phyloP scores from a whole-genome alignment of 495 filamentous ascomycete species.

The Platismatia glauca region DNA sequence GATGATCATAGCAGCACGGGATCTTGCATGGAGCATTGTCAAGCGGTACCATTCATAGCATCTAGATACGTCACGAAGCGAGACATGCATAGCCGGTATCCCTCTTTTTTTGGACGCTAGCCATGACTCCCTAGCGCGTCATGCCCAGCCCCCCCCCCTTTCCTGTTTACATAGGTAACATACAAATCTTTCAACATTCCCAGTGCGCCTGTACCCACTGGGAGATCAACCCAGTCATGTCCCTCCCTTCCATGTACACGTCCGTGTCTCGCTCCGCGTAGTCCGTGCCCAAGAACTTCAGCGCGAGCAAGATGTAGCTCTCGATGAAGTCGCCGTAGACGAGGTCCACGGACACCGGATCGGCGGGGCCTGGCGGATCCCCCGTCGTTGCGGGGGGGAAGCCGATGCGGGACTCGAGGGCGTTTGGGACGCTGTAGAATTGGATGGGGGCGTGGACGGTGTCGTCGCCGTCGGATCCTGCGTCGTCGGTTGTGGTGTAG shows the following conservation, averaged over 20 bases:
- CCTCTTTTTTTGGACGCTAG: not conserved
- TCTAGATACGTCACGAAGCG: not conserved
- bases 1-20: not conserved
- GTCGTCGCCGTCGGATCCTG: constrained; percentile 82
- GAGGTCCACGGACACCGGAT: constrained; percentile 67
- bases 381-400: constrained; percentile 32
- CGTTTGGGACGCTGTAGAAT: constrained; percentile 74
- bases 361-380: not conserved
- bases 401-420: constrained; percentile 56
- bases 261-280: constrained; percentile 52
- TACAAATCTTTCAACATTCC: constrained; percentile 37
- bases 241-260: constrained; percentile 54
- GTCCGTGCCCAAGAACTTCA: constrained; percentile 52
- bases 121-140: not conserved
- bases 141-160: too few relatives aligned
- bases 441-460: constrained; percentile 67
- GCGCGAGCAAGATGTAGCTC: constrained; percentile 62
- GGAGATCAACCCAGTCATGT: constrained; percentile 64
- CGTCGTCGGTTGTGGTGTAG: constrained; percentile 84
- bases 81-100: not conserved
- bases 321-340: constrained; percentile 90
- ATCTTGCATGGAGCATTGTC: not conserved
- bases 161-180: not conserved
- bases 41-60: not conserved
- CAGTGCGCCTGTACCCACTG: constrained; percentile 77